Evolutionary conservation across 2,329 filamentous ascomycete species (phyloP).

Genomic region (Helminthosporium solani): DNA sequence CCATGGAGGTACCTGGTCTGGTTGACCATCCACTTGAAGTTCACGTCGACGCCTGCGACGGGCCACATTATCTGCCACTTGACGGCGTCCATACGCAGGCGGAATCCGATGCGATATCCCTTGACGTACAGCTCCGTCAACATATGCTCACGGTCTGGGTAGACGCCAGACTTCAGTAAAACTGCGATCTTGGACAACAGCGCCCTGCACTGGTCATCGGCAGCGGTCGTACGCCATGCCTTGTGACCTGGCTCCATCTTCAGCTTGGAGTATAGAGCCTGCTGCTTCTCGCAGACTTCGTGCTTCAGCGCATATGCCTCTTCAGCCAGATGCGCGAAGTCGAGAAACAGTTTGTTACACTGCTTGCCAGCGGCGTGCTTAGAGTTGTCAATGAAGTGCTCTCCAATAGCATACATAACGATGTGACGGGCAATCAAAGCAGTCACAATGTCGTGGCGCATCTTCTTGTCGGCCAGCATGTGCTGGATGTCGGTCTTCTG

Average conservation of each 20-base stretch:
- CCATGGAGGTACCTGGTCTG: conserved; percentile 18
- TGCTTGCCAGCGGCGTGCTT: conserved; percentile 6
- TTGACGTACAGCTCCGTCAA: conserved; percentile 22
- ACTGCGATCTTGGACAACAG: conserved; percentile 6
- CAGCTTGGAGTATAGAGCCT: conserved; percentile 16
- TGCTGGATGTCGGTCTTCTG: conserved; percentile 7
- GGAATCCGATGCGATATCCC: conserved; percentile 24
- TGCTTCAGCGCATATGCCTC: conserved; percentile 8
- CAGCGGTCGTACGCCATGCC: conserved; percentile 12
- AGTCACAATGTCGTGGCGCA: conserved; percentile 14
- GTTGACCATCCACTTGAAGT: conserved; percentile 18
- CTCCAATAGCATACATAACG: conserved; percentile 13
- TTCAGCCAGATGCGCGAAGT: conserved; percentile 3
- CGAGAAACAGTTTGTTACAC: conserved; percentile 8
- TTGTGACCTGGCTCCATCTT: conserved; percentile 11
- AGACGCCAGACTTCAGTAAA: conserved; percentile 2
- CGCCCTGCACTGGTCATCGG: conserved; percentile 1
- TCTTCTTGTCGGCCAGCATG: conserved; percentile 13
- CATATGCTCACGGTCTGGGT: conserved; percentile 9
- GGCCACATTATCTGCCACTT: conserved; percentile 22
- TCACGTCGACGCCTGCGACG: conserved; percentile 8
- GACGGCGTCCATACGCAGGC: conserved; percentile 17
- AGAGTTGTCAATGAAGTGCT: conserved; percentile 14
- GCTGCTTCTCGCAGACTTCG: conserved; percentile 11
- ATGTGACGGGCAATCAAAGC: conserved; percentile 15